Base-by-base conservation (phyloP, 352 stramenopile genomes). In the Phytophthora citrophthora region DNA sequence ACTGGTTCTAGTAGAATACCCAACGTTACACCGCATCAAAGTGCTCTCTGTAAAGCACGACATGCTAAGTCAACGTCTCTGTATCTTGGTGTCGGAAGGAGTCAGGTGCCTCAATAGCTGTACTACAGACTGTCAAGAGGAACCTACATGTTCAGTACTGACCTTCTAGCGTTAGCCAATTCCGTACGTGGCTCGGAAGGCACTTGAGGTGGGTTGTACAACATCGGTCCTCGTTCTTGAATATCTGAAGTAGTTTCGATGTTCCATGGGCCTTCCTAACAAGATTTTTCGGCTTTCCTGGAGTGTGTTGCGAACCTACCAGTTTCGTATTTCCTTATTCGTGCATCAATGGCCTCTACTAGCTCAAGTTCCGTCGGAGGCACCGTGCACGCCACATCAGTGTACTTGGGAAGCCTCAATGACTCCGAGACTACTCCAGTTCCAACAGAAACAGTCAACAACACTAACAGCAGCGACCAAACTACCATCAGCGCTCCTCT, bases 301-400 rank as follows among this genome's bases (percentile, higher is more conserved):
- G 7, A 44, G 18, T 31, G 24, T 31, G 20, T 41, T 20, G 16
- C 32, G 10, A 31, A 29, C 47, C 56, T 34, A 18, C 36, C 41
- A 49, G 26, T 40, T 65, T 47, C 32, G 11, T 43, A 70, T 66
- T 73, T 66, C 36, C 50, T 54, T 59, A 59, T 68, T 71, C 49
- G 39, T 39, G 23, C 39, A 49, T 43, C 48, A 18, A 73, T 70
- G 59, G 38, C 32, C 5, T 65, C 62, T 50, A 52, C 12, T 41
- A 54, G 23, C n/a, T 73, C 53, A 43, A 63, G 36, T 61, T 65
- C 52, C 12, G 54, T 23, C 13, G 15, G 41, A 26, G 29, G 7
- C 20, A 50, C 29, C 5, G 31, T 61, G 20, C 32, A 61, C 34
- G 41, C 31, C 3, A 32, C 36, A 12, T 34, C 40, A 13, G 20